Percentiles rank a stretch among this genome's conserved stretches.
These are phyloP conservation scores for Clitoria ternatea DNA, from an alignment of 306 rosid genomes.

Conservation along the genomic window DNA sequence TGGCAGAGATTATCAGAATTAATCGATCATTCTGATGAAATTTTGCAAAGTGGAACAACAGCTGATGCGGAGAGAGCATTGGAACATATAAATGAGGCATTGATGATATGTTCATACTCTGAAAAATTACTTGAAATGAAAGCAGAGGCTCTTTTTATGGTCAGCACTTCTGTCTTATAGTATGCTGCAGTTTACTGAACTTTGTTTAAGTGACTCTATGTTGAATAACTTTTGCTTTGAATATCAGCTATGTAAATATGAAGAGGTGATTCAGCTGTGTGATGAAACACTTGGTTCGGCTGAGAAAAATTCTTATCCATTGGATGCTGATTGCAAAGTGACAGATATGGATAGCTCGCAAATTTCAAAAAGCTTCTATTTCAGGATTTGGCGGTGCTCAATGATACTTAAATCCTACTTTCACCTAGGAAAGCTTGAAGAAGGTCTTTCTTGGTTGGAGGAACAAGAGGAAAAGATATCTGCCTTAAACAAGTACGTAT, in stretches of 20 bases:
- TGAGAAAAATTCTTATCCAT: neutral
- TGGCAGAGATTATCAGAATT: neutral
- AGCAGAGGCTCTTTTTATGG: constrained; percentile 9
- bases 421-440: constrained; percentile 4
- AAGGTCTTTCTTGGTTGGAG: neutral
- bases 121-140: constrained; percentile 7
- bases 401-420: constrained; percentile 1
- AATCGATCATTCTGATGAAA: neutral
- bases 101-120: neutral
- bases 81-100: constrained; percentile 1
- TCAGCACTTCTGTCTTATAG: neutral
- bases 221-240: neutral
- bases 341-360: neutral
- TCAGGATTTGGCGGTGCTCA: constrained; percentile 9
- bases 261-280: constrained; percentile 5
- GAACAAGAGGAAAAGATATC: constrained; percentile 2
- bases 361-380: neutral
- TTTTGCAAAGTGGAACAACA: neutral
- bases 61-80: neutral
- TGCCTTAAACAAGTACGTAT: neutral
- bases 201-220: neutral
- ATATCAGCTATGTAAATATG: neutral
- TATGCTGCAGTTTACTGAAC: neutral
- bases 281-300: neutral
- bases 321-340: neutral